These are phyloP conservation scores for Luffa acutangula DNA, from an alignment of 306 rosid species.

Conservation along the genomic window DNA sequence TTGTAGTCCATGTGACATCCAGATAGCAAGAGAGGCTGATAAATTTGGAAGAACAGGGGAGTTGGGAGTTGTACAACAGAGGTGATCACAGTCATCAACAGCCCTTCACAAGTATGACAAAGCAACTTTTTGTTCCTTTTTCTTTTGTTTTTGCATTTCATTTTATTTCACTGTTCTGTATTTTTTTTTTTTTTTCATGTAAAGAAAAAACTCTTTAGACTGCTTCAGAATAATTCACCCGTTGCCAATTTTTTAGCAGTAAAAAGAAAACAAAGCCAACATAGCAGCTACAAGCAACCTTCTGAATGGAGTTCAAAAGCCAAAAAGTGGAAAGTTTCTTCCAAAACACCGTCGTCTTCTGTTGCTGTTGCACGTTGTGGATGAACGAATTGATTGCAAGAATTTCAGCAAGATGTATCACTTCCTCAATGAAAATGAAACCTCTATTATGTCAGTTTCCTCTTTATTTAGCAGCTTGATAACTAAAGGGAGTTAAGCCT, in stretches of 20 bases:
- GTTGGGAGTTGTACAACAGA: constrained; percentile 48
- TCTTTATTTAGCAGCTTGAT: too few relatives aligned
- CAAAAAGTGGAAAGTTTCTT: too few relatives aligned
- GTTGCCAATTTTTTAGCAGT: constrained; percentile 23
- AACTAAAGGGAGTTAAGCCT: too few relatives aligned
- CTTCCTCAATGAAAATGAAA: too few relatives aligned
- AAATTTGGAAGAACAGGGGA: constrained; percentile 25
- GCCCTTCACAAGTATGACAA: constrained; percentile 32
- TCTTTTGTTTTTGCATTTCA: neutral
- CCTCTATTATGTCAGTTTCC: too few relatives aligned
- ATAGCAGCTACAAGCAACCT: too few relatives aligned
- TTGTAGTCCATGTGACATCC: constrained; percentile 56
- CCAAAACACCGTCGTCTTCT: too few relatives aligned
- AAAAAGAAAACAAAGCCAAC: too few relatives aligned
- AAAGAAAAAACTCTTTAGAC: constrained; percentile 2
- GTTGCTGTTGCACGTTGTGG: too few relatives aligned
- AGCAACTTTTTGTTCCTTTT: neutral
- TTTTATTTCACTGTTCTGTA: neutral
- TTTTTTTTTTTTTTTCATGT: constrained; percentile 33
- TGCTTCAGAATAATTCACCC: neutral
- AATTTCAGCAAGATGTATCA: too few relatives aligned
- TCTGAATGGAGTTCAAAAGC: too few relatives aligned
- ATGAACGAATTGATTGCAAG: too few relatives aligned
- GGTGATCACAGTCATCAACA: constrained; percentile 26
- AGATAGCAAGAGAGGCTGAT: constrained; percentile 72